phyloP scores from a whole-genome alignment of 495 filamentous ascomycete species.

The Tricharina praecox region DNA sequence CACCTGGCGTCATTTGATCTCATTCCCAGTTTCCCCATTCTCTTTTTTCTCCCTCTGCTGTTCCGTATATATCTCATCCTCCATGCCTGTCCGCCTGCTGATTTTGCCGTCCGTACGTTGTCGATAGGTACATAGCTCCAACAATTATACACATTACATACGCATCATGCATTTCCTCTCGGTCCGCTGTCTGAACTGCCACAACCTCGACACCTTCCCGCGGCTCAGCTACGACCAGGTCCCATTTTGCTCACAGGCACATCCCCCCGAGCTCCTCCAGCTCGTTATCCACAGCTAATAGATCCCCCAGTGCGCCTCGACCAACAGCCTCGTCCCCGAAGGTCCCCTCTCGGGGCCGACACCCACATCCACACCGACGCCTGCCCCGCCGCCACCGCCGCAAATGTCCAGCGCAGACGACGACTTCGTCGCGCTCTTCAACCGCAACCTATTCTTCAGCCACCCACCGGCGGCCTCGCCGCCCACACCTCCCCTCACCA shows the following conservation, averaged over 20 bases:
- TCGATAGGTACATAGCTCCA: too few relatives aligned
- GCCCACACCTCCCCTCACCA: conserved; percentile 8
- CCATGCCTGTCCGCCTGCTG: too few relatives aligned
- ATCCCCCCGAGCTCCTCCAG: background rate
- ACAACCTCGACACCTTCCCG: conserved; percentile 22
- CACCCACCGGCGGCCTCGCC: conserved; percentile 21
- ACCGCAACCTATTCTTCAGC: conserved; percentile 42
- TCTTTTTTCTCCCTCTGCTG: too few relatives aligned
- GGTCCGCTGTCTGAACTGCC: conserved; percentile 22
- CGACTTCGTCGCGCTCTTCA: conserved; percentile 51
- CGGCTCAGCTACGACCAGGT: conserved; percentile 22
- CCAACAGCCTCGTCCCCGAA: conserved; percentile 18
- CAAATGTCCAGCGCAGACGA: conserved; percentile 33
- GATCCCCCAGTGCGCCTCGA: conserved; percentile 16
- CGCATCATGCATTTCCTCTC: conserved; percentile 20
- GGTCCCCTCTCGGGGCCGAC: too few relatives aligned
- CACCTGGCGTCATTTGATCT: too few relatives aligned
- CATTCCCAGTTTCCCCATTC: too few relatives aligned
- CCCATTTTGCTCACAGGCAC: conserved; percentile 23
- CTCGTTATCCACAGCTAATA: background rate
- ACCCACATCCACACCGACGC: conserved; percentile 5
- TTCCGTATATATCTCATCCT: too few relatives aligned
- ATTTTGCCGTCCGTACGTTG: too few relatives aligned
- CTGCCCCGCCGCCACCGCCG: background rate
- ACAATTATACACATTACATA: background rate